Evolutionary conservation across 306 rosid genomes (phyloP).

Genomic region (Casuarina glauca): DNA sequence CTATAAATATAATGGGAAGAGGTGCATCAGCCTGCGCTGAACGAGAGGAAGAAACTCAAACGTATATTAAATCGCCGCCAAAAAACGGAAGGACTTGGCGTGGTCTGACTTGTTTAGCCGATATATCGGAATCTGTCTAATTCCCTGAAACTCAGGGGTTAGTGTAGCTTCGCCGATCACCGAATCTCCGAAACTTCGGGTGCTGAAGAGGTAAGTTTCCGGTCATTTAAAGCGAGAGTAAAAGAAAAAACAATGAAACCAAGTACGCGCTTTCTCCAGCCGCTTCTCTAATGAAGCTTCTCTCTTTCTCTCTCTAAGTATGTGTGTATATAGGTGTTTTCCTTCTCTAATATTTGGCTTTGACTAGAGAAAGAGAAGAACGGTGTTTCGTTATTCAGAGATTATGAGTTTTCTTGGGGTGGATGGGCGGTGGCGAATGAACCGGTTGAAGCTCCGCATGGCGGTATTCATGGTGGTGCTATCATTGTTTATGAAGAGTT

Average conservation of each 20-base stretch:
- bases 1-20: slow-evolving; percentile 28
- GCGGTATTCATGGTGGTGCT: slow-evolving; percentile 23
- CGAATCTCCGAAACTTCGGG: slow-evolving; percentile 17
- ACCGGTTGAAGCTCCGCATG: slow-evolving; percentile 30
- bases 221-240: not conserved
- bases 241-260: not conserved
- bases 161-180: not conserved
- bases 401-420: slow-evolving; percentile 22
- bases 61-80: slow-evolving; percentile 16
- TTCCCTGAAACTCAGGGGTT: slow-evolving; percentile 15
- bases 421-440: slow-evolving; percentile 46
- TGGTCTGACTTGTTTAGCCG: not conserved
- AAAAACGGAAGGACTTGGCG: not conserved
- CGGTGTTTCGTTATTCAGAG: slow-evolving; percentile 1
- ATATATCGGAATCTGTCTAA: slow-evolving; percentile 24
- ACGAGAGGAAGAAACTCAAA: slow-evolving; percentile 18
- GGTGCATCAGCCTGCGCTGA: not conserved
- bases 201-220: not conserved
- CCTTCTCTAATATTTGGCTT: not conserved
- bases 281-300: slow-evolving; percentile 1
- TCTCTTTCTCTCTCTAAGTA: not conserved
- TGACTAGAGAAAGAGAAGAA: slow-evolving; percentile 2
- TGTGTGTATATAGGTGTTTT: not conserved
- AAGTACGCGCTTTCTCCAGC: slow-evolving; percentile 49
- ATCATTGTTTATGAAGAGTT: slow-evolving; percentile 25